These are phyloP conservation scores for Taphrina confusa DNA, from an alignment of 1,139 yeast species.

Conservation along the genomic window DNA sequence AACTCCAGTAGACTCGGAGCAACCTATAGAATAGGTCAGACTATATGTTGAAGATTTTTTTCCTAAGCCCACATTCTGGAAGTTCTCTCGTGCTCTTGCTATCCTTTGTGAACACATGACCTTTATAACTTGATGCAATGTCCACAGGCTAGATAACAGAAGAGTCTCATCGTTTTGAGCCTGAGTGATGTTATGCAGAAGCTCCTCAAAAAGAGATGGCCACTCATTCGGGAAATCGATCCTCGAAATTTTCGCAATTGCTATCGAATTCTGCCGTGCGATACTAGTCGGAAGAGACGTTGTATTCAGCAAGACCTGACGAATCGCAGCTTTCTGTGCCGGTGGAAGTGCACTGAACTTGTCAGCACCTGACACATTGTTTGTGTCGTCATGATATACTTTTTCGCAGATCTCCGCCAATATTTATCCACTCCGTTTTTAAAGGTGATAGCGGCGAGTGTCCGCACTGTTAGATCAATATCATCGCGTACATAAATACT, in stretches of 20 bases:
- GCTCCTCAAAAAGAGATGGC: conserved; percentile 72
- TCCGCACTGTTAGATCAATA: conserved; percentile 65
- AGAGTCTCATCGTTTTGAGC: conserved; percentile 51
- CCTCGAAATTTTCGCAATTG: conserved; percentile 73
- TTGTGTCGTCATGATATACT: conserved; percentile 39
- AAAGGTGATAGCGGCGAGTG: conserved; percentile 84
- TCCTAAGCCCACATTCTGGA: conserved; percentile 59
- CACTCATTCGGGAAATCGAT: conserved; percentile 85
- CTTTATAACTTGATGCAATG: conserved; percentile 76
- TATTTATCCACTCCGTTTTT: conserved; percentile 82
- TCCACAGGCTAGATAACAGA: conserved; percentile 62
- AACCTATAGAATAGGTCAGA: not conserved
- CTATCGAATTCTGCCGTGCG: conserved; percentile 77
- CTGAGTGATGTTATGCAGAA: not conserved
- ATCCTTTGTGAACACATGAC: conserved; percentile 71
- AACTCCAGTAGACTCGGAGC: conserved; percentile 7
- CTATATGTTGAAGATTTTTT: not conserved
- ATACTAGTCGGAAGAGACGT: conserved; percentile 66
- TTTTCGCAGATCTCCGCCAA: conserved; percentile 70
- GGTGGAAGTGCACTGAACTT: conserved; percentile 53
- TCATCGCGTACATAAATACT: conserved; percentile 58
- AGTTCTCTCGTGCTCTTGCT: conserved; percentile 76
- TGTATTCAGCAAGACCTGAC: conserved; percentile 55
- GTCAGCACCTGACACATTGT: conserved; percentile 41
- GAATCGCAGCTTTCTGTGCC: conserved; percentile 67